Conservation (phyloP, 345 rosid genomes). For the Ailanthus altissimus region DNA sequence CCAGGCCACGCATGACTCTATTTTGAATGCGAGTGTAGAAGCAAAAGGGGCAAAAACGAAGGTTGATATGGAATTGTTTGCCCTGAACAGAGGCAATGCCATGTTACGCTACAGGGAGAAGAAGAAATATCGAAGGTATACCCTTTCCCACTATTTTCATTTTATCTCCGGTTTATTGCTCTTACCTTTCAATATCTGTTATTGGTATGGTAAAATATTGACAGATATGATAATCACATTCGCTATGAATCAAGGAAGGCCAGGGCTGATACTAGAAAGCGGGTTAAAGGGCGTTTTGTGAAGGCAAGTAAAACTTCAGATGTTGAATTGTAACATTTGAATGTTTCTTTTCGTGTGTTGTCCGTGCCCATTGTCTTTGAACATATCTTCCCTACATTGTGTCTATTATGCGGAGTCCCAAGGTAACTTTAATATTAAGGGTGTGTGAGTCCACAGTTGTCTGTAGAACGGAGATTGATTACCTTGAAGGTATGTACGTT, state of each 20-base stretch:
- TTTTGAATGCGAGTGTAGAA: background rate
- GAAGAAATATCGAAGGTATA: conserved; percentile 39
- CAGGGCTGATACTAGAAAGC: conserved; percentile 39
- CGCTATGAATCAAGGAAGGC: conserved; percentile 47
- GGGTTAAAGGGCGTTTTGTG: conserved; percentile 40
- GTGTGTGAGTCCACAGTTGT: background rate
- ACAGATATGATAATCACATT: conserved; percentile 38
- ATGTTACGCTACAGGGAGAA: conserved; percentile 42
- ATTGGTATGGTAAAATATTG: background rate
- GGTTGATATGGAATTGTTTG: conserved; percentile 19
- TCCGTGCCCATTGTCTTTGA: background rate
- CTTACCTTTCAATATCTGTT: background rate
- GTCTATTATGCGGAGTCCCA: background rate
- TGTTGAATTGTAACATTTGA: conserved; percentile 7
- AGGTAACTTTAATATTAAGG: background rate
- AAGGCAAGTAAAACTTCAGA: conserved; percentile 14
- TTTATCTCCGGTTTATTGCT: background rate
- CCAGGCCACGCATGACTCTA: background rate
- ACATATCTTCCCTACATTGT: background rate
- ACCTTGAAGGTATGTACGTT: background rate
- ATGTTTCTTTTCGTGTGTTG: background rate
- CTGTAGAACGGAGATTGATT: background rate
- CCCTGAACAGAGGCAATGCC: conserved; percentile 37
- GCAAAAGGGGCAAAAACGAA: background rate
- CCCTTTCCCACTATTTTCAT: background rate